phyloP scores from a whole-genome alignment of 1,139 yeast genomes.

The Scheffersomyces cryptocercus region DNA sequence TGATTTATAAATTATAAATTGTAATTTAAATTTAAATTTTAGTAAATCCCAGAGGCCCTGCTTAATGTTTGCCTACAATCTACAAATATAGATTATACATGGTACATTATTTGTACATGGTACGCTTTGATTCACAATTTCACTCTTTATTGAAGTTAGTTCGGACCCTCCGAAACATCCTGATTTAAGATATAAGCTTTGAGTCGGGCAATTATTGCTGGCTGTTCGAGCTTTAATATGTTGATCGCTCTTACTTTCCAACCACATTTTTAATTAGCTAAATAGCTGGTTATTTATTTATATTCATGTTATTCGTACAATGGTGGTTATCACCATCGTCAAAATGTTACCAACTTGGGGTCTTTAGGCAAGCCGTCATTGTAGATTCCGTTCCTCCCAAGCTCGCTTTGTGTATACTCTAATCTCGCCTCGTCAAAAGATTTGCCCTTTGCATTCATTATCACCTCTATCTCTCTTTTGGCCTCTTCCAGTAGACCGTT shows the following conservation, averaged over 20 bases:
- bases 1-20: too few relatives aligned
- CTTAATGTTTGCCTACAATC: too few relatives aligned
- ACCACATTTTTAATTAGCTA: not conserved
- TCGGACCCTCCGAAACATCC: too few relatives aligned
- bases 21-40: too few relatives aligned
- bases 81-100: too few relatives aligned
- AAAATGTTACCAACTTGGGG: conserved; percentile 40
- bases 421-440: conserved; percentile 74
- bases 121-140: too few relatives aligned
- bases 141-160: too few relatives aligned
- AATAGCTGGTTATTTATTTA: too few relatives aligned
- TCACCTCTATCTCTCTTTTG: conserved; percentile 47
- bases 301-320: too few relatives aligned
- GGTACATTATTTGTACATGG: too few relatives aligned
- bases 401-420: conserved; percentile 45
- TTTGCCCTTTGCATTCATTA: conserved; percentile 53
- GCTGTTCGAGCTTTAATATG: not conserved
- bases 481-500: conserved; percentile 61
- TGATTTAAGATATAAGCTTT: too few relatives aligned
- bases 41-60: too few relatives aligned
- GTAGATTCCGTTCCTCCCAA: conserved; percentile 57
- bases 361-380: conserved; percentile 40
- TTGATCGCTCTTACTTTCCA: not conserved
- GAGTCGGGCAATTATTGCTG: not conserved
- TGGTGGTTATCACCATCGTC: conserved; percentile 1